phyloP scores from a whole-genome alignment of 1,284 basidiomycete genomes.

The Trametes pubescens region DNA sequence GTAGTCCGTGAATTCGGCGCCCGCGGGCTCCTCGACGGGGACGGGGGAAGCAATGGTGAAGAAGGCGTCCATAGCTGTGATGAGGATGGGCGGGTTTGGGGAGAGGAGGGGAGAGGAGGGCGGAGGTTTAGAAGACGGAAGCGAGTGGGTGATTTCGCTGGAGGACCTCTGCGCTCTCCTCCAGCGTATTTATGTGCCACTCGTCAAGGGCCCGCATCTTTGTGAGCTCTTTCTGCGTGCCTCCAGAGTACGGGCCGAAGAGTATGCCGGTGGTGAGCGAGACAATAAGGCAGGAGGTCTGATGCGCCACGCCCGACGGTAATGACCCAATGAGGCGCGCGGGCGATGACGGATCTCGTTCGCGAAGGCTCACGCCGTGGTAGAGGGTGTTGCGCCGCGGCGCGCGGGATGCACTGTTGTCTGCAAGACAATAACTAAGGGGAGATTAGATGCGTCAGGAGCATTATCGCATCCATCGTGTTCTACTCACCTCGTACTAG shows the following conservation, averaged over 20 bases:
- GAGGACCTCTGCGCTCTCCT: background rate
- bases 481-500: background rate
- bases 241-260: background rate
- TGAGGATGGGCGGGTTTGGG: background rate
- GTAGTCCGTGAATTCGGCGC: slow-evolving; percentile 23
- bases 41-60: slow-evolving; percentile 32
- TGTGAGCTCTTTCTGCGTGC: background rate
- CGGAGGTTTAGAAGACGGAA: background rate
- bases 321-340: background rate
- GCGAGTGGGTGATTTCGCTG: background rate
- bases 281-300: background rate
- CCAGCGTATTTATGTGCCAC: background rate
- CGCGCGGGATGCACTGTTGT: background rate
- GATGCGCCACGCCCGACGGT: background rate
- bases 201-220: background rate
- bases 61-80: slow-evolving; percentile 31
- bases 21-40: slow-evolving; percentile 21
- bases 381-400: background rate
- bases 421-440: background rate
- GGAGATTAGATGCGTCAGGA: background rate
- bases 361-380: background rate
- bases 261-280: background rate
- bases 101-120: slow-evolving; percentile 1
- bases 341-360: background rate
- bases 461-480: background rate